A percentile compares a stretch with the other conserved stretches of the same genome.
Evolutionary conservation across 1,284 basidiomycete species (phyloP).

Genomic region (Xanthoconium separans): DNA sequence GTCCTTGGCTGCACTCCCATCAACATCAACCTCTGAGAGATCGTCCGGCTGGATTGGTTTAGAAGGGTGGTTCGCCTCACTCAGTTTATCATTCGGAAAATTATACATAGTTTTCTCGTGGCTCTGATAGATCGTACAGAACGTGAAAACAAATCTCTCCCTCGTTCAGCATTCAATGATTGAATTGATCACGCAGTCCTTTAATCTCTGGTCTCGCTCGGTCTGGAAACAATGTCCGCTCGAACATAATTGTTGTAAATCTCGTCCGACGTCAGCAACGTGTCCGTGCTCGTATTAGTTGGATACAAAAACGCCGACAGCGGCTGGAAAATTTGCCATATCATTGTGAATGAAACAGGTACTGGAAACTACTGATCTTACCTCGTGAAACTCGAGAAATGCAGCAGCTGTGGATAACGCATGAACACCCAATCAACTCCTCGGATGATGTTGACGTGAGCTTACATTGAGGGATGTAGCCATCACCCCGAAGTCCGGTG

Average conservation of each 20-base stretch:
- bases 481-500: conserved; percentile 58
- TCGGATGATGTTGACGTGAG: conserved; percentile 6
- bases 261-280: conserved; percentile 56
- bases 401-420: conserved; percentile 49
- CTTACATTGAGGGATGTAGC: conserved; percentile 59
- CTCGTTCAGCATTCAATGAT: too few relatives aligned
- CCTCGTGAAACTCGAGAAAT: conserved; percentile 75
- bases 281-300: conserved; percentile 45
- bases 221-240: conserved; percentile 38
- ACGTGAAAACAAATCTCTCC: too few relatives aligned
- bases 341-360: background rate
- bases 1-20: background rate
- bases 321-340: conserved; percentile 32
- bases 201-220: conserved; percentile 15
- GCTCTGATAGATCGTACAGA: too few relatives aligned
- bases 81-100: too few relatives aligned
- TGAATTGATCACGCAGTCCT: background rate
- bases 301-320: conserved; percentile 50
- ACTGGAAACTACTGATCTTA: conserved; percentile 14
- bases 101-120: too few relatives aligned
- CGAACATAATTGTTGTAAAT: conserved; percentile 61
- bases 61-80: too few relatives aligned
- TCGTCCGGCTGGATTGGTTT: too few relatives aligned
- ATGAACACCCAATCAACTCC: background rate
- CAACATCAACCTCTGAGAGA: background rate